A percentile compares a stretch with the other conserved stretches of the same genome.
These are phyloP conservation scores for Dactylellina cionopaga DNA, from an alignment of 2,329 filamentous ascomycete genomes.

Conservation along the genomic window DNA sequence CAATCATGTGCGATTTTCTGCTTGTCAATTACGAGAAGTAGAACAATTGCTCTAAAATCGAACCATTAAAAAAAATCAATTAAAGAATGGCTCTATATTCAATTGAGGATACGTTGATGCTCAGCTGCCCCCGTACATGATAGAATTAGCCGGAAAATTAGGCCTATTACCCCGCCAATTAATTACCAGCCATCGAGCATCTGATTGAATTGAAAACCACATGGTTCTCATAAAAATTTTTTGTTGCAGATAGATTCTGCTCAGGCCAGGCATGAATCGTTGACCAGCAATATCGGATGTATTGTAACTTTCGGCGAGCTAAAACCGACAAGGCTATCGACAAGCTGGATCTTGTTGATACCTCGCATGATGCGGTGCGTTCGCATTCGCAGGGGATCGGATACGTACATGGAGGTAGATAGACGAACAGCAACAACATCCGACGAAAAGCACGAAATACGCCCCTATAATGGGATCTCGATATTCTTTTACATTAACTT, in stretches of 20 bases:
- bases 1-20: background rate
- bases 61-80: no score
- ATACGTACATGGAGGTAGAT: background rate
- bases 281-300: background rate
- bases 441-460: slow-evolving; percentile 31
- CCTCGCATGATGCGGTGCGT: slow-evolving; percentile 21
- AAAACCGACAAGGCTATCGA: slow-evolving; percentile 32
- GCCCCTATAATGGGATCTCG: slow-evolving; percentile 32
- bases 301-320: slow-evolving; percentile 25
- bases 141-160: slow-evolving; percentile 25
- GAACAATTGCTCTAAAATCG: background rate
- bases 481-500: slow-evolving; percentile 32
- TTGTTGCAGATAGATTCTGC: no score
- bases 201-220: no score
- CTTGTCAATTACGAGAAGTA: background rate
- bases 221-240: background rate
- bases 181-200: slow-evolving; percentile 25
- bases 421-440: slow-evolving; percentile 5
- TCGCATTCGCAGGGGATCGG: slow-evolving; percentile 12
- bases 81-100: no score
- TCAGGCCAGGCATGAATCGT: no score
- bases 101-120: background rate
- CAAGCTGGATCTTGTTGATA: slow-evolving; percentile 26
- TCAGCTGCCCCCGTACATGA: slow-evolving; percentile 12
- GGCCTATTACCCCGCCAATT: slow-evolving; percentile 45